These are phyloP conservation scores for Aureobasidium namibiae DNA, from an alignment of 2,329 filamentous ascomycete genomes.

Conservation along the genomic window DNA sequence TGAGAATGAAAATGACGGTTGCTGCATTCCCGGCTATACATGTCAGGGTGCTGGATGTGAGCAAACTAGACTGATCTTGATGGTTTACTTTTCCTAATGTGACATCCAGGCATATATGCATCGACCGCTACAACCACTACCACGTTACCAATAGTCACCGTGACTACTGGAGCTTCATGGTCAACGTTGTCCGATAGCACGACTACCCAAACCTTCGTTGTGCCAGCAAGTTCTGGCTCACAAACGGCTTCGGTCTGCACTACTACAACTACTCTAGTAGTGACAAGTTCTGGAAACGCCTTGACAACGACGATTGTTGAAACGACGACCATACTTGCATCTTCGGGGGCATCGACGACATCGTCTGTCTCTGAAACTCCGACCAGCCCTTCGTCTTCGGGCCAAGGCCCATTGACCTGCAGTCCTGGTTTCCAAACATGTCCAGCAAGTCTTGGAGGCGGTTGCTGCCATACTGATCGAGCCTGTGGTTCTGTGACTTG, in stretches of 20 bases:
- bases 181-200: constrained; percentile 5
- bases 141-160: constrained; percentile 18
- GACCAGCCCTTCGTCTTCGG: constrained; percentile 13
- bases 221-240: constrained; percentile 19
- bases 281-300: constrained; percentile 11
- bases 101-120: constrained; percentile 15
- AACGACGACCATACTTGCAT: constrained; percentile 12
- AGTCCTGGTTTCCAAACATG: constrained; percentile 39
- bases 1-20: constrained; percentile 54
- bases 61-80: constrained; percentile 33
- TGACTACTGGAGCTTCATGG: constrained; percentile 13
- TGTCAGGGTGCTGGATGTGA: constrained; percentile 61
- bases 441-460: constrained; percentile 38
- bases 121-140: constrained; percentile 20
- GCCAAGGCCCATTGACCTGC: constrained; percentile 24
- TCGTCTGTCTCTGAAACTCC: background rate
- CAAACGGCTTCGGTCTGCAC: constrained; percentile 16
- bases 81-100: background rate
- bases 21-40: constrained; percentile 63
- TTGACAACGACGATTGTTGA: constrained; percentile 15
- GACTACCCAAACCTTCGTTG: background rate
- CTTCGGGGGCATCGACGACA: background rate
- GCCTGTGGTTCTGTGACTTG: constrained; percentile 29
- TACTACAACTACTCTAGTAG: constrained; percentile 20
- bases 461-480: constrained; percentile 40